phyloP scores from a whole-genome alignment of 2,329 filamentous ascomycete species.

The Botrytis byssoidea region DNA sequence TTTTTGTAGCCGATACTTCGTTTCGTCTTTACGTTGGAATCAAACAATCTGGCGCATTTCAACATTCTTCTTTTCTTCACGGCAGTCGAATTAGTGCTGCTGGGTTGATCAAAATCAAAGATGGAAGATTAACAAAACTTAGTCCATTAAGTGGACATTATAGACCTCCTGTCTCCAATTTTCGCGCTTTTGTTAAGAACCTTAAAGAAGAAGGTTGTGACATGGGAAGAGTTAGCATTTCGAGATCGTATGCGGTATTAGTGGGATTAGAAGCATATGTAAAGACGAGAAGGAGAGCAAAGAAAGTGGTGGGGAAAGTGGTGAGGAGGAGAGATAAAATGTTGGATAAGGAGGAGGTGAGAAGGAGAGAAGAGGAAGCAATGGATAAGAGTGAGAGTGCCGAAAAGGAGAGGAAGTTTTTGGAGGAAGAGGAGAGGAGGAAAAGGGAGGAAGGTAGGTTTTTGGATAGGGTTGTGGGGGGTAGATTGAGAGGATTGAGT shows the following conservation, averaged over 20 bases:
- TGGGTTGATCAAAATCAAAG: conserved; percentile 79
- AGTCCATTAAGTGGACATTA: conserved; percentile 79
- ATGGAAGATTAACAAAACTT: conserved; percentile 72
- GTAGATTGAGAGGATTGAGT: neutral
- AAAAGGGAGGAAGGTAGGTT: neutral
- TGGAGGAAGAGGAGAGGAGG: neutral
- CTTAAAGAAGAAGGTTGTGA: conserved; percentile 74
- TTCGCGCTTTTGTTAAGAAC: conserved; percentile 74
- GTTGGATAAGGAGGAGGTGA: neutral
- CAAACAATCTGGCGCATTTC: conserved; percentile 84
- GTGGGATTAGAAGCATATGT: conserved; percentile 80
- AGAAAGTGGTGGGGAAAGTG: conserved; percentile 39
- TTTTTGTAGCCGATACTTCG: conserved; percentile 84
- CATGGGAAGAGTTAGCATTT: conserved; percentile 74
- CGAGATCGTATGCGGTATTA: conserved; percentile 77
- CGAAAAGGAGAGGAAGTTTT: neutral
- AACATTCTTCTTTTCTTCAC: conserved; percentile 86
- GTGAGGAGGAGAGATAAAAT: conserved; percentile 13
- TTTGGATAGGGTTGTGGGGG: conserved; percentile 8
- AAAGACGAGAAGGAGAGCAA: conserved; percentile 62
- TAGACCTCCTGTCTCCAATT: conserved; percentile 74
- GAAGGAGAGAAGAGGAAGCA: neutral
- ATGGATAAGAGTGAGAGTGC: conserved; percentile 6
- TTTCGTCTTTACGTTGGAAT: conserved; percentile 87
- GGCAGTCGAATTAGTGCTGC: conserved; percentile 79